Base-by-base conservation (phyloP, 176 grass and related monocot genomes). In the Oryza punctata region DNA sequence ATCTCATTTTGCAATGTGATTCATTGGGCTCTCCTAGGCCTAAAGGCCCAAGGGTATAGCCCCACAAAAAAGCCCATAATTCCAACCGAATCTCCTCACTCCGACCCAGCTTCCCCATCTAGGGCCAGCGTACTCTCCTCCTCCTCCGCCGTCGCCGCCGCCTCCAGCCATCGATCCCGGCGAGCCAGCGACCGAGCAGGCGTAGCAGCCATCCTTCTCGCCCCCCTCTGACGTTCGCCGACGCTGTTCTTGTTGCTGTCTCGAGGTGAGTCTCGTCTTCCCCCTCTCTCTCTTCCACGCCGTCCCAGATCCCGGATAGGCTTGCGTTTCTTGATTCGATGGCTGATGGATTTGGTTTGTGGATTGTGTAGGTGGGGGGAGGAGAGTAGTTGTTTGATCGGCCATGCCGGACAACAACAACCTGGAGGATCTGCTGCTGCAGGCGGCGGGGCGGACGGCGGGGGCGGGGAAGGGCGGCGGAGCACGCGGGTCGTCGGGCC, bases 391-490 rank as follows among this genome's bases (percentile, higher is more conserved):
- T 6, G 6, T 11, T 24, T 7, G 57, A 9, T 61, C 33, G 87
- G 38, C 72, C 80, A 94, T 94, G 92, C 30, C 77, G 77, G 78
- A 82, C 10, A 13, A 72, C 33, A 27, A 93, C 33, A 27, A 93
- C 1, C 63, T 94, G 35, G 90, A 98, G 38, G 87, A 93, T 52
- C 52, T 95, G 84, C 95, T 97, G 3, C 83, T 97, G 52, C 88
- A 94, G 81, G 95, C 92, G 21, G 95, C 95, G 15, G 95, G 95
- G 2, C 86, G 90, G 49, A 93, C 84, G 12, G 83, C 84, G 12
- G 89, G 78, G 61, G 85, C 79, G 35, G 85, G 49, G 6, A 21
- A 9, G 23, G 60, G 59, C 12, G n/a, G 40, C 73, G 81, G 85
- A 54, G 33, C 89, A 30, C 87, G 89, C 7, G 57, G 57, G 19